Evolutionary conservation across 2,329 filamentous ascomycete genomes (phyloP).

Genomic region (Nothophoma quercina): DNA sequence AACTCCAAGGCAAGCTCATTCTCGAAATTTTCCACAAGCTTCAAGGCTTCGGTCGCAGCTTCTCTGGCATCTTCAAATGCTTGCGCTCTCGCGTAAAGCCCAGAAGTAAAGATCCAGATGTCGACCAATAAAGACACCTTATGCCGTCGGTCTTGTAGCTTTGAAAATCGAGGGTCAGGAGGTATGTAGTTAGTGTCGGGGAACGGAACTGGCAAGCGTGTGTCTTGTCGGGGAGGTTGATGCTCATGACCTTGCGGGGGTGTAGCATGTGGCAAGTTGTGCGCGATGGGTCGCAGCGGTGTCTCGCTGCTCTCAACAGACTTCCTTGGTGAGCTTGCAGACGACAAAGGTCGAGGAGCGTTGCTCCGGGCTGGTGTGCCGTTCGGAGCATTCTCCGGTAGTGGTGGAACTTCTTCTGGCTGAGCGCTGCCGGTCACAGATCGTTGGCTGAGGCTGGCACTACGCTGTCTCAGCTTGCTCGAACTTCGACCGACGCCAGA

Average conservation of each 20-base stretch:
- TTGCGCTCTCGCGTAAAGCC: conserved; percentile 82
- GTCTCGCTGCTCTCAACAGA: conserved; percentile 46
- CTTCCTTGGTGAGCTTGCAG: conserved; percentile 32
- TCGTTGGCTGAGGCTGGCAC: conserved; percentile 46
- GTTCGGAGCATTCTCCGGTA: conserved; percentile 32
- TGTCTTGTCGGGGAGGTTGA: conserved; percentile 54
- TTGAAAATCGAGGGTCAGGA: conserved; percentile 59
- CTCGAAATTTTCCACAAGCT: conserved; percentile 76
- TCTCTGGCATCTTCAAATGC: conserved; percentile 82
- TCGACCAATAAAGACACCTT: conserved; percentile 70
- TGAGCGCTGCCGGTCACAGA: conserved; percentile 32
- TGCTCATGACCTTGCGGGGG: conserved; percentile 49
- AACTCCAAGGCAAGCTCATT: conserved; percentile 68
- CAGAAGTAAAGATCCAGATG: conserved; percentile 90
- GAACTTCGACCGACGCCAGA: conserved; percentile 45
- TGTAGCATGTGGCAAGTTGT: conserved; percentile 51
- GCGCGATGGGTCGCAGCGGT: conserved; percentile 48
- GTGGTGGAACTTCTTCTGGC: conserved; percentile 32
- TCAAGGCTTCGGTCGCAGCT: conserved; percentile 81
- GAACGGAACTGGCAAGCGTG: conserved; percentile 52
- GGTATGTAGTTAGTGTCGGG: conserved; percentile 44
- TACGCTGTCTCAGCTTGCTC: conserved; percentile 51
- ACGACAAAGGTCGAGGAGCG: conserved; percentile 30
- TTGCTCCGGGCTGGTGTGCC: conserved; percentile 23
- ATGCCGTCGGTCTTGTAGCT: conserved; percentile 61